Conservation (phyloP, 2,329 filamentous ascomycete genomes). For the Capronia epimyces region DNA sequence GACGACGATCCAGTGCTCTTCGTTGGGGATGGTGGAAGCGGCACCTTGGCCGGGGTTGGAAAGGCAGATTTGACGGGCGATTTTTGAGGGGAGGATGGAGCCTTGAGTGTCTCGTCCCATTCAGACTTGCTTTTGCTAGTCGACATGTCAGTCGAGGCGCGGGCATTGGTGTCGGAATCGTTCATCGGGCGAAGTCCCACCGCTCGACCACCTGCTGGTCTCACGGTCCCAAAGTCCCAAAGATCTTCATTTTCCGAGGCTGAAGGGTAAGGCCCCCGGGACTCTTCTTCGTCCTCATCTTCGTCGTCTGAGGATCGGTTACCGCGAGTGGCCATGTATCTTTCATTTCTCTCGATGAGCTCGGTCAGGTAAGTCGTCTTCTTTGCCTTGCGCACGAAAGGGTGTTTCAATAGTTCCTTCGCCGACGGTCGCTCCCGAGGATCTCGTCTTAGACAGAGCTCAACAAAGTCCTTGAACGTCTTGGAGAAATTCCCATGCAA, state of each 20-base stretch:
- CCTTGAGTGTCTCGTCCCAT: constrained; percentile 33
- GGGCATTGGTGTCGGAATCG: constrained; percentile 72
- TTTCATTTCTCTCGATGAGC: constrained; percentile 81
- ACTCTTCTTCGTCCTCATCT: constrained; percentile 44
- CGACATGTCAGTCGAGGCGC: constrained; percentile 51
- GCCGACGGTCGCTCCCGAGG: constrained; percentile 83
- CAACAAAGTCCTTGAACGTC: constrained; percentile 77
- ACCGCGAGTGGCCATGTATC: constrained; percentile 79
- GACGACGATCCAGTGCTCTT: constrained; percentile 48
- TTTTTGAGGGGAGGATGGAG: constrained; percentile 54
- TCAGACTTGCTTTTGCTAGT: constrained; percentile 38
- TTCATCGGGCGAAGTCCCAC: constrained; percentile 67
- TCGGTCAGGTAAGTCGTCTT: constrained; percentile 96
- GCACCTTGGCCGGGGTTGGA: constrained; percentile 55
- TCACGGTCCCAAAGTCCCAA: constrained; percentile 97
- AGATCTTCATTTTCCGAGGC: constrained; percentile 70
- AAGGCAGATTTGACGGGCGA: constrained; percentile 52
- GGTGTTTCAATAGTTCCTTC: constrained; percentile 78
- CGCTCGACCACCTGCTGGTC: constrained; percentile 65
- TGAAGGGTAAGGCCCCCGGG: constrained; percentile 37
- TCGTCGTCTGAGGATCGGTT: constrained; percentile 58
- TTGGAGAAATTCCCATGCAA: constrained; percentile 77
- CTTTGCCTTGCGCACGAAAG: constrained; percentile 85
- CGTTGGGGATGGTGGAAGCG: constrained; percentile 56
- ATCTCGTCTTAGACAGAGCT: constrained; percentile 79